Evolutionary conservation across 257 asterid genomes (phyloP), one percentile per base, ranked within the genome.

Genomic region (Capsicum pubescens): DNA sequence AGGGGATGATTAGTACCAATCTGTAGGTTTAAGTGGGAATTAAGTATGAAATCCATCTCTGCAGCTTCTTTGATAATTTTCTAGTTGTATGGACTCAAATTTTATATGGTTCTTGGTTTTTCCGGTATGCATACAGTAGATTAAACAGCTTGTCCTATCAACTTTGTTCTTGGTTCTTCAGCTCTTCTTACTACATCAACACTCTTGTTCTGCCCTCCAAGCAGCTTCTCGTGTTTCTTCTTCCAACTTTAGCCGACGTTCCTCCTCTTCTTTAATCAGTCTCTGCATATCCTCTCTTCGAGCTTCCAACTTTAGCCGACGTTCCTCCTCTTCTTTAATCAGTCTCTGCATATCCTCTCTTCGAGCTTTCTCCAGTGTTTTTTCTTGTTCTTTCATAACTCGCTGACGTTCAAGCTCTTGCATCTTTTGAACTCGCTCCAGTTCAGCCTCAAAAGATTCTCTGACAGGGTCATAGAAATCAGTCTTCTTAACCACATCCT

Each of bases 401-500:
- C 93, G 90, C 87, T 90, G 97, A 58, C 98, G 87, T 91, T 97
- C 99, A 82, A 93, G 93, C 90, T 97, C 98, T 88, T 95, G 99
- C 95, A 95, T 90, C 90, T 92, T 91, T 90, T 97, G 99, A 84
- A 97, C 98, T 87, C 95, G 91, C 86, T 95, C 99, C 83, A 97
- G 97, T 86, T 97, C 99, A 85, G 98, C 99, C 92, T 97, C 98
- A 83, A 93, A 97, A 61, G 98, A 97, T 87, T 97, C 98, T 82
- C 99, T 90, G 74, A 90, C 91, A 60, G 99, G 99, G 89, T 97
- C 99, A 48, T 91, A 94, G 86, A 93, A 90, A 83, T 95, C 96
- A 79, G 92, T 90, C 14, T 91, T 84, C 82, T 90, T 92, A 58
- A 88, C 90, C 83, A 90, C 88, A 81, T 97, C 98, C 79, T 92